Conservation (phyloP, 306 rosid genomes). For the Elaeagnus macrophylla region DNA sequence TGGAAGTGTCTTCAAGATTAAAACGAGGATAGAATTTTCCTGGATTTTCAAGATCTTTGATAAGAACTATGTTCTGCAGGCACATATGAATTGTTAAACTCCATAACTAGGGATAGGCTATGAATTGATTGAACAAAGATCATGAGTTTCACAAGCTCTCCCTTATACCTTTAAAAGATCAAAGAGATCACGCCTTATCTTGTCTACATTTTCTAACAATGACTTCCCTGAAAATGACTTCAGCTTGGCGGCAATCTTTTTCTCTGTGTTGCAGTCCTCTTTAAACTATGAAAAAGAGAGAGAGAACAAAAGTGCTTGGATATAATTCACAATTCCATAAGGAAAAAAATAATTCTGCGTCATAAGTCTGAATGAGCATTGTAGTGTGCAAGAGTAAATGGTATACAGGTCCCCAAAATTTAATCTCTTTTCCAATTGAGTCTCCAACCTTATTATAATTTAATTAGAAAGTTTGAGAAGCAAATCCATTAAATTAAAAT, state of each 20-base stretch:
- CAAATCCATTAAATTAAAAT: too few species aligned
- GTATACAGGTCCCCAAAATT: neutral
- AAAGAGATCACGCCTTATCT: constrained; percentile 53
- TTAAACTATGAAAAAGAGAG: constrained; percentile 47
- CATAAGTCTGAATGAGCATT: constrained; percentile 4
- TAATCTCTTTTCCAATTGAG: too few species aligned
- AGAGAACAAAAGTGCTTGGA: constrained; percentile 3
- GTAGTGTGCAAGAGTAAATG: constrained; percentile 5
- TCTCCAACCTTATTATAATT: too few species aligned
- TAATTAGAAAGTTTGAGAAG: too few species aligned
- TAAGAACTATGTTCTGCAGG: constrained; percentile 80
- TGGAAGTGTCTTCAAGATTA: constrained; percentile 83
- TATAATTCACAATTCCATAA: constrained; percentile 5
- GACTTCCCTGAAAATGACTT: constrained; percentile 50
- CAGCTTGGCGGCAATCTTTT: constrained; percentile 75
- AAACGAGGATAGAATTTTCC: constrained; percentile 84
- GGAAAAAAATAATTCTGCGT: constrained; percentile 5
- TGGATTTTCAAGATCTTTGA: constrained; percentile 77
- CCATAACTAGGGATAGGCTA: constrained; percentile 15
- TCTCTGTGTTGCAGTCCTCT: constrained; percentile 84
- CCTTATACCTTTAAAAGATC: constrained; percentile 65
- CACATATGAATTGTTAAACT: constrained; percentile 19
- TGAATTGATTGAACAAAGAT: neutral
- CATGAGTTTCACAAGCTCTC: neutral
- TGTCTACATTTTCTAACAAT: constrained; percentile 48